phyloP scores from a whole-genome alignment of 805 yeast genomes.

The Teunomyces atbi region DNA sequence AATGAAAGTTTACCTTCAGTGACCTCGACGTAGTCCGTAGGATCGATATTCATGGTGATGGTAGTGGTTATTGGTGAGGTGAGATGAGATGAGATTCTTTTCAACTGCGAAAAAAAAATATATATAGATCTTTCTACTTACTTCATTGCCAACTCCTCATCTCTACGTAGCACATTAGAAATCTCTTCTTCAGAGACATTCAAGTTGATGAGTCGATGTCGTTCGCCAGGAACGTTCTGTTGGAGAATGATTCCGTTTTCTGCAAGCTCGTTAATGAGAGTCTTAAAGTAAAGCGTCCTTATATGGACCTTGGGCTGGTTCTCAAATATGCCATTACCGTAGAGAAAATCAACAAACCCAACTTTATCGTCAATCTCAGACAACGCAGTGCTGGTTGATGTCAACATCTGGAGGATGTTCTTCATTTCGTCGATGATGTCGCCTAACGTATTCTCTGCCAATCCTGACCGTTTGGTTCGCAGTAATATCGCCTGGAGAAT shows the following conservation, averaged over 20 bases:
- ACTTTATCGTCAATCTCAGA: conserved; percentile 20
- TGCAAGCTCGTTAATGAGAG: conserved; percentile 62
- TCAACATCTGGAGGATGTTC: conserved; percentile 45
- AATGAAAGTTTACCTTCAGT: conserved; percentile 41
- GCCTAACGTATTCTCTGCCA: conserved; percentile 69
- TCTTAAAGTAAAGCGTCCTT: conserved; percentile 59
- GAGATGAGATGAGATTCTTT: conserved; percentile 1
- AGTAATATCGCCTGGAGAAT: conserved; percentile 67
- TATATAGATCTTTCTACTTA: not conserved
- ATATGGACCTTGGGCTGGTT: conserved; percentile 22
- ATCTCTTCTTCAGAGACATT: conserved; percentile 73
- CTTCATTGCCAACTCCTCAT: conserved; percentile 6
- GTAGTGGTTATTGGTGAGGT: not conserved
- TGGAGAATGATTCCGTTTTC: conserved; percentile 76
- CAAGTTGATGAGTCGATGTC: conserved; percentile 62
- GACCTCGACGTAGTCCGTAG: conserved; percentile 56
- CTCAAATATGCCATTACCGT: conserved; percentile 20
- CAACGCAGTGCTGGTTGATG: conserved; percentile 20
- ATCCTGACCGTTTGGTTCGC: conserved; percentile 62
- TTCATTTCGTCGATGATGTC: conserved; percentile 77
- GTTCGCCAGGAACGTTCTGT: conserved; percentile 66
- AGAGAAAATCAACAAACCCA: conserved; percentile 29
- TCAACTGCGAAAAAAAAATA: not conserved
- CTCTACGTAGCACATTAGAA: conserved; percentile 47
- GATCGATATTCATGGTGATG: conserved; percentile 35